Base-by-base conservation (phyloP, 1,139 yeast genomes). In the Nakaseomyces glabratus region DNA sequence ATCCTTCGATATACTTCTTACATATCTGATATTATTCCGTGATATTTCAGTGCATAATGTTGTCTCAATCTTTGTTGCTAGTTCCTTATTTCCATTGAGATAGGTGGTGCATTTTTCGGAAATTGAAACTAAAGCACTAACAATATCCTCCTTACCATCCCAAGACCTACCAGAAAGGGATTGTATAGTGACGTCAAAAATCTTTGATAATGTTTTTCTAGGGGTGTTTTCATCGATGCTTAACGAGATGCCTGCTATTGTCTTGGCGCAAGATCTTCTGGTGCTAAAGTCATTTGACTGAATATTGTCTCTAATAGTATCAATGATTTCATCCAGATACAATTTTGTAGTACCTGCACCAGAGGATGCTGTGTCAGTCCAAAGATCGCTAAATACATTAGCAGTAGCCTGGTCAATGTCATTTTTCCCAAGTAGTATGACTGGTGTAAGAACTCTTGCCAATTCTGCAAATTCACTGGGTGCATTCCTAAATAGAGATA, bases 141-240 rank as follows among this genome's bases (percentile, higher is more conserved):
- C 62, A 2, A 90, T 70, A 26, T 66, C 58, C 45, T 85, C 95
- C 51, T 90, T 90, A 6, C 97, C 97, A 13, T 69, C 69, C 93
- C 95, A 90, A 7, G 93, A 72, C 41, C 90, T 73, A 0, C 96
- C 96, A 37, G 69, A 65, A 40, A 79, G 68, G 0, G 94, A 75
- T 28, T 69, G 71, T 15, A 82, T 52, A 35, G 86, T 63, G 4
- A 77, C 63, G 0, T 62, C 60, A 37, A 82, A 69, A 16, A 86
- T 55, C 13, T 64, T 62, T 1, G 15, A 51, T 43, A 25, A 32
- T 4, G 58, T 48, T 3, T 50, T 43, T 16, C 51, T 59, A 16
- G 54, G 57, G 8, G 56, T 47, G 19, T 63, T 60, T 10, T 61
- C 66, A 31, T 57, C 61, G 11, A 66, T 44, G 20, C 46, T 52